A percentile compares a stretch with the other conserved stretches of the same genome.
phyloP scores from a whole-genome alignment of 495 filamentous ascomycete species.

The Penicillium ochrochloron region DNA sequence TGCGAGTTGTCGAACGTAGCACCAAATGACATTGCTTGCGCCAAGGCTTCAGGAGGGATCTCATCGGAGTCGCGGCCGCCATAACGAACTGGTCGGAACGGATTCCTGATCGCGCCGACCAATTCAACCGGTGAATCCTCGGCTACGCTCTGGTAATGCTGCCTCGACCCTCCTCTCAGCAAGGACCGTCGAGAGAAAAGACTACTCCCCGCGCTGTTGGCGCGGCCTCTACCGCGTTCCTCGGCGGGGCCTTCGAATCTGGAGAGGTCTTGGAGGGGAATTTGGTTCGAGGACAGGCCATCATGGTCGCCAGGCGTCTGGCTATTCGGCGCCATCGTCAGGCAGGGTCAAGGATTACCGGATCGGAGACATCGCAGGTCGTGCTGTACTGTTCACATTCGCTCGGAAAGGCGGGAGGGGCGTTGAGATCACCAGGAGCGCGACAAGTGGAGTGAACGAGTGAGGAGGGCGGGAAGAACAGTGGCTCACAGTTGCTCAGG shows the following conservation, averaged over 20 bases:
- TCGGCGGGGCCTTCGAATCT: conserved; percentile 49
- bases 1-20: conserved; percentile 54
- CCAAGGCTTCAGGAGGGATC: conserved; percentile 55
- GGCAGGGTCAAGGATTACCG: conserved; percentile 45
- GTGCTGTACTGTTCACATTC: conserved; percentile 22
- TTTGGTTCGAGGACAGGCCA: conserved; percentile 58
- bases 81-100: conserved; percentile 33
- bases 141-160: conserved; percentile 56
- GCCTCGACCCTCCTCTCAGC: conserved; percentile 38
- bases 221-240: conserved; percentile 35
- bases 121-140: conserved; percentile 55
- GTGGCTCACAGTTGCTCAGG: not conserved
- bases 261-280: conserved; percentile 83
- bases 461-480: not conserved
- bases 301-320: conserved; percentile 53
- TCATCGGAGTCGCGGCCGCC: conserved; percentile 37
- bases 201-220: conserved; percentile 37
- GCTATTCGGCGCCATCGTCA: conserved; percentile 65
- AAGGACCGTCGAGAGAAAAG: conserved; percentile 46
- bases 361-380: conserved; percentile 50
- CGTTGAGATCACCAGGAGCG: not conserved
- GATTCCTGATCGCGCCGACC: conserved; percentile 28
- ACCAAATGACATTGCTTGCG: conserved; percentile 65
- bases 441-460: not conserved
- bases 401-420: conserved; percentile 1